These are phyloP conservation scores for Xanthoparmelia taractica DNA, from an alignment of 495 filamentous ascomycete genomes.

Conservation along the genomic window DNA sequence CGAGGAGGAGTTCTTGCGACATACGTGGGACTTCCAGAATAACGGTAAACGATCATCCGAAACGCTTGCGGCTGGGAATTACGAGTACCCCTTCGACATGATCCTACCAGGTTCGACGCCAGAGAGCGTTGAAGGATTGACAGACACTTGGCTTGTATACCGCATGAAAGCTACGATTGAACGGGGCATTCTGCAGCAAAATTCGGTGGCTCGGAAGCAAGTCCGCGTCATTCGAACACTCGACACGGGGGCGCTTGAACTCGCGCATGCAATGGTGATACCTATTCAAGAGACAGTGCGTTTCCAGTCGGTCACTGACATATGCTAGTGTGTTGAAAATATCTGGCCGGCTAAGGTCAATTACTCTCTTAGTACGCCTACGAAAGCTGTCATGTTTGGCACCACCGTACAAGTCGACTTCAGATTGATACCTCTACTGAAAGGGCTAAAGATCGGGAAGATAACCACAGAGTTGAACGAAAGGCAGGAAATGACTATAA, in stretches of 20 bases:
- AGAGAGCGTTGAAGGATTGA: slow-evolving; percentile 84
- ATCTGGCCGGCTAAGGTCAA: slow-evolving; percentile 93
- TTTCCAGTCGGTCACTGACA: slow-evolving; percentile 13
- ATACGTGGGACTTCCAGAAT: slow-evolving; percentile 48
- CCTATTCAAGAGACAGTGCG: background rate
- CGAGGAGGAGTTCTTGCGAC: slow-evolving; percentile 49
- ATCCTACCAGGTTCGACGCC: slow-evolving; percentile 65
- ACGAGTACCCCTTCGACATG: slow-evolving; percentile 85
- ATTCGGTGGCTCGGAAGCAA: slow-evolving; percentile 68
- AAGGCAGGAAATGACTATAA: slow-evolving; percentile 58
- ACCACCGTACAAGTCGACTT: slow-evolving; percentile 73
- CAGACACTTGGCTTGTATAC: slow-evolving; percentile 74
- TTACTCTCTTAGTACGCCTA: slow-evolving; percentile 81
- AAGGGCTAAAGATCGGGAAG: slow-evolving; percentile 73
- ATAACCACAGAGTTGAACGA: slow-evolving; percentile 71
- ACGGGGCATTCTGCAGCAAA: slow-evolving; percentile 70
- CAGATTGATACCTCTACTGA: slow-evolving; percentile 71
- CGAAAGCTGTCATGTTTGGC: slow-evolving; percentile 86
- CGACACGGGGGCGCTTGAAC: slow-evolving; percentile 69
- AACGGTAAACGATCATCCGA: slow-evolving; percentile 47
- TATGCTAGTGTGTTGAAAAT: slow-evolving; percentile 68
- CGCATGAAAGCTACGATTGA: slow-evolving; percentile 81
- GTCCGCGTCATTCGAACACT: slow-evolving; percentile 83
- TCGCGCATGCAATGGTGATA: slow-evolving; percentile 73
- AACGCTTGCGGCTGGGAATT: slow-evolving; percentile 65